Evolutionary conservation across 257 asterid genomes (phyloP).

Genomic region (Vinca minor): DNA sequence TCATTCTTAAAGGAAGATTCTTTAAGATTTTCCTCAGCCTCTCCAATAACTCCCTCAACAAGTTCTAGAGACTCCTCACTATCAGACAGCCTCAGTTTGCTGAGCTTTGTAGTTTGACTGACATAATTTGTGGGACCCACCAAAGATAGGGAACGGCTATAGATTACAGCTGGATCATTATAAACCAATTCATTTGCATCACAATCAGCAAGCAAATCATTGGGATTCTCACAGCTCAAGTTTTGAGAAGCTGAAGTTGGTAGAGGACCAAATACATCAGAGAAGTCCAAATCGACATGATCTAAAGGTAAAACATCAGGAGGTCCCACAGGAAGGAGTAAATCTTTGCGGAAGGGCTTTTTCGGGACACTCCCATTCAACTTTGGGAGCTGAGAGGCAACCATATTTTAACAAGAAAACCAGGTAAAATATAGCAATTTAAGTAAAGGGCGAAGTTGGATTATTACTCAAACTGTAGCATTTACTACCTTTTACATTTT

Average conservation of each 20-base stretch:
- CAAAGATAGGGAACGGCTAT: constrained; percentile 52
- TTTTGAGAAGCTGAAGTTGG: constrained; percentile 25
- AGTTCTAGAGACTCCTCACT: constrained; percentile 30
- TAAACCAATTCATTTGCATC: constrained; percentile 29
- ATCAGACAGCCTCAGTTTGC: constrained; percentile 34
- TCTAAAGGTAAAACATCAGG: constrained; percentile 30
- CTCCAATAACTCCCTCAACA: constrained; percentile 25
- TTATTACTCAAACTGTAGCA: no score
- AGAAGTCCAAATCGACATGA: constrained; percentile 49
- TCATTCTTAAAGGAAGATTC: constrained; percentile 17
- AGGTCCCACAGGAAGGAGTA: constrained; percentile 28
- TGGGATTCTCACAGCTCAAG: constrained; percentile 26
- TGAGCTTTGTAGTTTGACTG: constrained; percentile 30
- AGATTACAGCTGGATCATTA: constrained; percentile 49
- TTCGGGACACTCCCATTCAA: constrained; percentile 21
- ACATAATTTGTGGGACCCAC: constrained; percentile 52
- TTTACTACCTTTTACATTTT: no score
- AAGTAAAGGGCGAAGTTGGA: no score
- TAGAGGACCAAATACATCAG: constrained; percentile 62
- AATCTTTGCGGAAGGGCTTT: constrained; percentile 29
- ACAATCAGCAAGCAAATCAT: constrained; percentile 13
- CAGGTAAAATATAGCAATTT: constrained; percentile 12
- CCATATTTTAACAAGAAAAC: constrained; percentile 37
- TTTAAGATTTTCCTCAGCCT: constrained; percentile 20
- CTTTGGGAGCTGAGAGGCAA: constrained; percentile 36